Evolutionary conservation across 495 filamentous ascomycete genomes (phyloP).

Genomic region (Melanomma pulvis-pyrius): DNA sequence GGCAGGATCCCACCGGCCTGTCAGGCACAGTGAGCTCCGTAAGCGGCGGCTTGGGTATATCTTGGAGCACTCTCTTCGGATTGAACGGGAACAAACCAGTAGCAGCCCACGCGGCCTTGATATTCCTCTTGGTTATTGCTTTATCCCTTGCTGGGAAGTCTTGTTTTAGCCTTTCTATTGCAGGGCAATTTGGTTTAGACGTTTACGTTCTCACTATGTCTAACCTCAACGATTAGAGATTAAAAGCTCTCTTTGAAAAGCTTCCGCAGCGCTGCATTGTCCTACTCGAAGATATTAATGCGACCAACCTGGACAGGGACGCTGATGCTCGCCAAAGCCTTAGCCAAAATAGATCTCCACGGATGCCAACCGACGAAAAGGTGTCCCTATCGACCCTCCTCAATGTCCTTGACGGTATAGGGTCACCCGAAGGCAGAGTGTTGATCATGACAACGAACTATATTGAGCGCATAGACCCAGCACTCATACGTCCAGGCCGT

Average conservation of each 20-base stretch:
- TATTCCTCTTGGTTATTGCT: not conserved
- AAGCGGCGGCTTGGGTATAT: constrained; percentile 5
- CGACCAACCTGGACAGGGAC: not conserved
- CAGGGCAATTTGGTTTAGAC: constrained; percentile 2
- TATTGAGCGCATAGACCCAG: no score
- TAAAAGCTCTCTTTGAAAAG: constrained; percentile 23
- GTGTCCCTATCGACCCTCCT: constrained; percentile 36
- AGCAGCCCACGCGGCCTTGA: not conserved
- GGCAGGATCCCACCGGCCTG: not conserved
- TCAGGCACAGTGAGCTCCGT: constrained; percentile 1
- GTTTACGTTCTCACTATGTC: constrained; percentile 1
- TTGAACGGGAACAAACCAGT: no score
- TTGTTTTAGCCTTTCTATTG: constrained; percentile 3
- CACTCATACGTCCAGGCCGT: constrained; percentile 37
- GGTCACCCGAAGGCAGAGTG: constrained; percentile 27
- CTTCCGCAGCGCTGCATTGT: constrained; percentile 35
- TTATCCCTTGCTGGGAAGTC: not conserved
- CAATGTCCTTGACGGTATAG: constrained; percentile 36
- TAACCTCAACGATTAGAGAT: not conserved
- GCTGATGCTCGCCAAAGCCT: not conserved
- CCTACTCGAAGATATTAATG: constrained; percentile 36
- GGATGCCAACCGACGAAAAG: not conserved
- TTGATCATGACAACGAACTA: no score
- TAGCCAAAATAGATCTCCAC: not conserved
- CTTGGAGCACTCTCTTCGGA: not conserved